Base-by-base conservation (phyloP, 257 asterid genomes). In the Primulina huaijiensis region DNA sequence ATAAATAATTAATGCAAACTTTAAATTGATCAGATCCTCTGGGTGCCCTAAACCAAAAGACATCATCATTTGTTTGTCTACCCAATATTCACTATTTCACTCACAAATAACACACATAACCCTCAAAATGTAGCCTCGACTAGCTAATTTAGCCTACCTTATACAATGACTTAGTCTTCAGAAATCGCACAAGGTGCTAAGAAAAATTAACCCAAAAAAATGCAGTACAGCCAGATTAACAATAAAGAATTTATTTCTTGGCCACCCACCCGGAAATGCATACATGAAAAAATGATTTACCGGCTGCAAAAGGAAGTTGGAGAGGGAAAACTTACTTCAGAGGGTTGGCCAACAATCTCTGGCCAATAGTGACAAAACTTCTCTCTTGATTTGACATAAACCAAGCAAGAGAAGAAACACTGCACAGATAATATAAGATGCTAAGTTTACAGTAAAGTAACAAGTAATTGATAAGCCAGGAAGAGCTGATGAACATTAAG, bases 341-440 rank as follows among this genome's bases (percentile, higher is more conserved):
- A 75, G 97, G 99, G 73, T 89, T 93, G 68, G 99, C 99, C 83
- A 93, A 80, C 64, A 93, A 76, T 67, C 99, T 86, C 83, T 93
- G 99, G 73, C 99, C 99, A 65, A 93, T 93, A 35, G 99, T 93
- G 33, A 93, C 99, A 60, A 90, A 93, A 81, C 99, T 93, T 34
- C 97, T 93, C 85, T 93, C 99, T 75, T 93, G 99, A 82, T 87
- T 89, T 64, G 96, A 93, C 99, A 93, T 93, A 81, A 93, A 93
- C 99, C 99, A 93, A 73, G 99, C 99, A 76, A 93, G 97, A 64
- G 99, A 93, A 81, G 99, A 93, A 86, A 93, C 99, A 93, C 99
- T 93, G 96, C 90, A 89, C 66, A 76, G 14, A 79, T 61, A 60
- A 67, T 60, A 79, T 64, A 55, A 76, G 65, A 71, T 2, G 19